Conservation (phyloP, 257 asterid genomes). For the Jasminum sambac region DNA sequence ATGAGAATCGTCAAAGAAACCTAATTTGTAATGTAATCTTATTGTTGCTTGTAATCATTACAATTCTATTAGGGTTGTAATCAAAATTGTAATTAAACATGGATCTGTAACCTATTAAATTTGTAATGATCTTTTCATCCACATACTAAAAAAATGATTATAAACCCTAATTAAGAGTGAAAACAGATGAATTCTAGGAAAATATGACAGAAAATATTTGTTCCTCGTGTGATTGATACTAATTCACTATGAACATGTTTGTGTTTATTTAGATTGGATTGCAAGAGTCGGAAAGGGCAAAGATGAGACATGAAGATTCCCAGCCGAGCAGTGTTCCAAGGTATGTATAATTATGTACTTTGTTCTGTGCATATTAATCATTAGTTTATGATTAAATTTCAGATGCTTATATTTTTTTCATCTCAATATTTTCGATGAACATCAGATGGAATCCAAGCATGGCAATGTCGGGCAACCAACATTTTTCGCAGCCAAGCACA, state of each 20-base stretch:
- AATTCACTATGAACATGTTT: slow-evolving; percentile 6
- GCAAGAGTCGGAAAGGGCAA: slow-evolving; percentile 55
- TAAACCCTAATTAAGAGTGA: slow-evolving; percentile 1
- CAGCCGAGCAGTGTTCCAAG: slow-evolving; percentile 49
- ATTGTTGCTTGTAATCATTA: not conserved
- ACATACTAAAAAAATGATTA: not conserved
- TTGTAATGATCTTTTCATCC: not conserved
- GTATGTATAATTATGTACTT: slow-evolving; percentile 27
- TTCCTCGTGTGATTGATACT: not conserved
- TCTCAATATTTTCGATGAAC: slow-evolving; percentile 14
- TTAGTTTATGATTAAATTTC: not conserved
- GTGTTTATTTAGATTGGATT: slow-evolving; percentile 56
- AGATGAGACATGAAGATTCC: slow-evolving; percentile 58
- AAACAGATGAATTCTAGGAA: not conserved
- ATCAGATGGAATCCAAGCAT: slow-evolving; percentile 72
- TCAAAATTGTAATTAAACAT: not conserved
- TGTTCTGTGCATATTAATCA: not conserved
- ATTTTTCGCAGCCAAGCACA: slow-evolving; percentile 54
- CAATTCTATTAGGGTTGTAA: not conserved
- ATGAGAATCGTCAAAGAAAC: slow-evolving; percentile 7
- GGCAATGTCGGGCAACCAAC: slow-evolving; percentile 46
- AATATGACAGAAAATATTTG: not conserved
- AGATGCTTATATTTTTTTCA: not conserved
- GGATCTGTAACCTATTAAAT: not conserved
- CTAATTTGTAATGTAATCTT: not conserved